phyloP scores from a whole-genome alignment of 2,329 filamentous ascomycete genomes.

The Ophiostoma ulmi region DNA sequence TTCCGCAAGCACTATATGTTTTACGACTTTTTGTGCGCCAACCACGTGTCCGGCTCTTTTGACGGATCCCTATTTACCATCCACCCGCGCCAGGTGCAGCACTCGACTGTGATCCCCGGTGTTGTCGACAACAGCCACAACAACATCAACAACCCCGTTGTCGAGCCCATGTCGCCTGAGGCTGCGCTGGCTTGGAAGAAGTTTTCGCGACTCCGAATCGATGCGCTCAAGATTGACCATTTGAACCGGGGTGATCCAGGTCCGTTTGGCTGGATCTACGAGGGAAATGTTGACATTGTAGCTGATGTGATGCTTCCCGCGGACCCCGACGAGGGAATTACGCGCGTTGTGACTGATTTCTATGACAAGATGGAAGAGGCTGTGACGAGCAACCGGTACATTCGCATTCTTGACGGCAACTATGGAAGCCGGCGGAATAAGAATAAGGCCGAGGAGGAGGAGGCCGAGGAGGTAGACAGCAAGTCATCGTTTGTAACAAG shows the following conservation, averaged over 20 bases:
- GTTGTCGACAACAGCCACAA: constrained; percentile 54
- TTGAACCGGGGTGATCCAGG: constrained; percentile 89
- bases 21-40: constrained; percentile 93
- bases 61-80: constrained; percentile 97
- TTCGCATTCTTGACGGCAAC: constrained; percentile 50
- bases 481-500: not conserved
- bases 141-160: constrained; percentile 39
- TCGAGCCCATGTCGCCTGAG: constrained; percentile 22
- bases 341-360: constrained; percentile 93
- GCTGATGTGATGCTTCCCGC: constrained; percentile 91
- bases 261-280: constrained; percentile 95
- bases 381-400: constrained; percentile 70
- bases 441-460: not conserved
- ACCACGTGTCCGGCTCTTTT: constrained; percentile 91
- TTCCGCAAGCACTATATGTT: constrained; percentile 95
- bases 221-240: constrained; percentile 91
- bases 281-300: constrained; percentile 94
- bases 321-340: constrained; percentile 81
- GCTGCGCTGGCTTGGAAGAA: constrained; percentile 72
- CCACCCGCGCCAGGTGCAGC: constrained; percentile 82
- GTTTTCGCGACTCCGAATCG: constrained; percentile 85
- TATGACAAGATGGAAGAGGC: constrained; percentile 94
- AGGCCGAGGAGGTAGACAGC: not conserved
- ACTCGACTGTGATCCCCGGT: constrained; percentile 52
- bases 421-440: constrained; percentile 19